Percentiles rank a stretch among this genome's conserved stretches.
Conservation (phyloP, 2,329 filamentous ascomycete genomes). For the Colletotrichum cereale region DNA sequence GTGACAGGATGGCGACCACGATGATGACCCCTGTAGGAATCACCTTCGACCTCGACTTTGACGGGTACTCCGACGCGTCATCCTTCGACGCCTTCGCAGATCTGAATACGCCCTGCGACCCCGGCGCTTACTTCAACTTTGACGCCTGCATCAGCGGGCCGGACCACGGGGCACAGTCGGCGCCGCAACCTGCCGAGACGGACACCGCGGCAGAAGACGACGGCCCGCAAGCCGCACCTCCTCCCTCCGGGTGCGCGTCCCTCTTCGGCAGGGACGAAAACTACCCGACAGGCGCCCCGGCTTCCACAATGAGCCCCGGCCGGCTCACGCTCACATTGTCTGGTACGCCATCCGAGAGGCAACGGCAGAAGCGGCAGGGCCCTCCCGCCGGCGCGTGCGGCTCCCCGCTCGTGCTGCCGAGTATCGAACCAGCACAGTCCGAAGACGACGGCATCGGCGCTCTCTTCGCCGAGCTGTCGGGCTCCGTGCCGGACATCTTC, state of each 20-base stretch:
- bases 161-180: not conserved
- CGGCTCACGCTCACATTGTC: not conserved
- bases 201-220: not conserved
- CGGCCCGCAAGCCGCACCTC: not conserved
- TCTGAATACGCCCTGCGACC: slow-evolving; percentile 11
- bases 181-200: not conserved
- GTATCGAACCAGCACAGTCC: not conserved
- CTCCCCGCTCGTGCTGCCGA: not conserved
- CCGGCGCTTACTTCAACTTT: not conserved
- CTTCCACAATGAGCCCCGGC: not conserved
- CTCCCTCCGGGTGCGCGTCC: not conserved
- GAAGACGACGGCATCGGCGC: not conserved
- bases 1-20: not conserved
- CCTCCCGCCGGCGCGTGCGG: not conserved
- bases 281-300: not conserved
- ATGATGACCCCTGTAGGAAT: not conserved
- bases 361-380: not conserved
- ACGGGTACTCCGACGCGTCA: not conserved
- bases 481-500: not conserved
- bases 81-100: slow-evolving; percentile 14
- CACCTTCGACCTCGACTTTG: not conserved
- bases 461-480: slow-evolving; percentile 2
- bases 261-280: not conserved
- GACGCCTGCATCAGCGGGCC: slow-evolving; percentile 22
- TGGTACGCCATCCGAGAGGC: not conserved